Conservation (phyloP, 2,329 filamentous ascomycete species). For the Fusarium piperis region DNA sequence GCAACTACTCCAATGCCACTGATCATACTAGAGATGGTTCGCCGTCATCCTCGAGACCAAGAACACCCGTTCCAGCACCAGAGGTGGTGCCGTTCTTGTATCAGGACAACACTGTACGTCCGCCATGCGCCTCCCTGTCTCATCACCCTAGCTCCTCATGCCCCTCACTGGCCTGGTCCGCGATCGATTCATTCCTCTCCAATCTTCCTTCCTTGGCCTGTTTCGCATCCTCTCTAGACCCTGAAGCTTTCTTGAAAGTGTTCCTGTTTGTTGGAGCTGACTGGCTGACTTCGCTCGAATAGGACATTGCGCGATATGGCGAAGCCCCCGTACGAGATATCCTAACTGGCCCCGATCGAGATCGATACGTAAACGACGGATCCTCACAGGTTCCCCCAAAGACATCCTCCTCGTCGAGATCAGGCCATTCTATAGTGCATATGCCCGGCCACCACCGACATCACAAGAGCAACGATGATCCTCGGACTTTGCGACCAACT, state of each 20-base stretch:
- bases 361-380: conserved; percentile 68
- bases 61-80: conserved; percentile 86
- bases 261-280: conserved; percentile 15
- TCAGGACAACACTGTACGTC: conserved; percentile 78
- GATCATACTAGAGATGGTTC: conserved; percentile 80
- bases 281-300: conserved; percentile 37
- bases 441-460: conserved; percentile 74
- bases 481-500: conserved; percentile 73
- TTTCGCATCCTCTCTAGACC: conserved; percentile 15
- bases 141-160: conserved; percentile 25
- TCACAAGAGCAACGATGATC: conserved; percentile 75
- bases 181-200: conserved; percentile 27
- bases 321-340: conserved; percentile 79
- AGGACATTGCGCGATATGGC: conserved; percentile 81
- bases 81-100: conserved; percentile 98
- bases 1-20: conserved; percentile 82
- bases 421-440: conserved; percentile 69
- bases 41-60: conserved; percentile 78
- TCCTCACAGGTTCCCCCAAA: conserved; percentile 61
- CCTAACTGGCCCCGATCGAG: conserved; percentile 74
- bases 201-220: conserved; percentile 13
- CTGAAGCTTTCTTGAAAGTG: neutral
- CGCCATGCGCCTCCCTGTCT: conserved; percentile 38
- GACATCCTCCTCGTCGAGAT: conserved; percentile 71
- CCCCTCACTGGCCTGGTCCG: conserved; percentile 12